A percentile compares a stretch with the other conserved stretches of the same genome.
These are phyloP conservation scores for Huntiella omanensis DNA, from an alignment of 2,329 filamentous ascomycete species.

Conservation along the genomic window DNA sequence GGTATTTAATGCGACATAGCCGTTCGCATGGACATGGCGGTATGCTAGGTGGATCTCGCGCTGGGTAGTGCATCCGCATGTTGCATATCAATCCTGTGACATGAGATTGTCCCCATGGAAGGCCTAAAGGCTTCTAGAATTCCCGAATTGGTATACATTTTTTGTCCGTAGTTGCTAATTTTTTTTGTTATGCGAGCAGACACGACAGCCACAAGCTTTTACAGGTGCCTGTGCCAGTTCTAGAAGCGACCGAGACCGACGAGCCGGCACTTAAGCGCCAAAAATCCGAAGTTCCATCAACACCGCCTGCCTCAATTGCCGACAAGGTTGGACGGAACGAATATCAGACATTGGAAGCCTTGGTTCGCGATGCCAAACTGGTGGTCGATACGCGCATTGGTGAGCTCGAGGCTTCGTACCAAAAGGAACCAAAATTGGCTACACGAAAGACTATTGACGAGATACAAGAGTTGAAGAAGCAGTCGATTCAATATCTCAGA, in stretches of 20 bases:
- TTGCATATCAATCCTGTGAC: too few relatives aligned
- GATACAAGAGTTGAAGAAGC: conserved; percentile 18
- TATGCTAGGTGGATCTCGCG: too few relatives aligned
- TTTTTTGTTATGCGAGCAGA: conserved; percentile 20
- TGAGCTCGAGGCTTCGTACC: conserved; percentile 24
- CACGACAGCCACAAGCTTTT: conserved; percentile 22
- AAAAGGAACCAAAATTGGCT: conserved; percentile 11
- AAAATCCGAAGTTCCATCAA: conserved; percentile 29
- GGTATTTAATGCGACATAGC: too few relatives aligned
- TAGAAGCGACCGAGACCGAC: conserved; percentile 30
- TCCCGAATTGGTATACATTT: too few relatives aligned
- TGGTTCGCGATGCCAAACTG: conserved; percentile 37
- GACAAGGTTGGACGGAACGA: conserved; percentile 32
- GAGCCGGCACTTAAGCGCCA: conserved; percentile 42
- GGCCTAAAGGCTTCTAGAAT: too few relatives aligned
- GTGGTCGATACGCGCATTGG: conserved; percentile 29
- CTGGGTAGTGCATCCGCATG: too few relatives aligned
- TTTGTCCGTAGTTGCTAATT: too few relatives aligned
- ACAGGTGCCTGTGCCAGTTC: conserved; percentile 27
- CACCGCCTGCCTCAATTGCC: conserved; percentile 25
- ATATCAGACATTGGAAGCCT: conserved; percentile 44
- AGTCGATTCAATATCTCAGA: conserved; percentile 41
- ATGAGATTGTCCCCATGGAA: too few relatives aligned
- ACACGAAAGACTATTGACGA: conserved; percentile 12
- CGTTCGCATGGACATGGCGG: too few relatives aligned